Conservation (phyloP, 2,329 filamentous ascomycete species). For the Nothophaeocryptopus gaeumannii region DNA sequence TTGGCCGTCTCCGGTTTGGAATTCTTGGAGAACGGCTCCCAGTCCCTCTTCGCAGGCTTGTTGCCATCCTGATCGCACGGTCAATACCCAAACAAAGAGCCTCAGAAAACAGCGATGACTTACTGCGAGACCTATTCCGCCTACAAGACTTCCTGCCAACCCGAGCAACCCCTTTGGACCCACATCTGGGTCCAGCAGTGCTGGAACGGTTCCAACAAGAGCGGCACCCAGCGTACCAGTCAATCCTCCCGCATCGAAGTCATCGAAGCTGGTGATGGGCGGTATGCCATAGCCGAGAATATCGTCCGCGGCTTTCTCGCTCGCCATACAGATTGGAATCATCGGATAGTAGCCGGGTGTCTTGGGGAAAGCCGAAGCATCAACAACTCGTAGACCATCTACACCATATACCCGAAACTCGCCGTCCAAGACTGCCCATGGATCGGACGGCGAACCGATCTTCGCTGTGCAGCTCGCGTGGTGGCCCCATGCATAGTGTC, state of each 20-base stretch:
- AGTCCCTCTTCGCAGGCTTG: no score
- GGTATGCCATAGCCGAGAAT: conserved; percentile 56
- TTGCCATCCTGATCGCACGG: no score
- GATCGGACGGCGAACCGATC: conserved; percentile 55
- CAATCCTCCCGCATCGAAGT: conserved; percentile 32
- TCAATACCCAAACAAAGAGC: no score
- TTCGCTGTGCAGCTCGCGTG: conserved; percentile 56
- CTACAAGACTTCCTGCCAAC: conserved; percentile 1
- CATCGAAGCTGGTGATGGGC: conserved; percentile 53
- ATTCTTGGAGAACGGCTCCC: no score
- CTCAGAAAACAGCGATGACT: no score
- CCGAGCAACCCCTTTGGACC: conserved; percentile 3
- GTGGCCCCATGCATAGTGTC: conserved; percentile 51
- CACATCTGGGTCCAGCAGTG: not conserved
- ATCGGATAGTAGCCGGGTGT: conserved; percentile 54
- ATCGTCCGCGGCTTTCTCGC: conserved; percentile 61
- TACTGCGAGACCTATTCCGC: not conserved
- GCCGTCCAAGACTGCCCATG: conserved; percentile 55
- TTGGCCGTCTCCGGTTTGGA: no score
- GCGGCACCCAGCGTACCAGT: conserved; percentile 6
- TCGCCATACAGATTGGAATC: conserved; percentile 54
- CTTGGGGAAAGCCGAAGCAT: conserved; percentile 57
- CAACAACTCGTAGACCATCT: conserved; percentile 57
- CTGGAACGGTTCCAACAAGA: not conserved
- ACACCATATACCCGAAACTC: conserved; percentile 58